Evolutionary conservation across 768 basidiomycete genomes (phyloP), one percentile per base, ranked within the genome.

Genomic region (Kwoniella bestiolae): DNA sequence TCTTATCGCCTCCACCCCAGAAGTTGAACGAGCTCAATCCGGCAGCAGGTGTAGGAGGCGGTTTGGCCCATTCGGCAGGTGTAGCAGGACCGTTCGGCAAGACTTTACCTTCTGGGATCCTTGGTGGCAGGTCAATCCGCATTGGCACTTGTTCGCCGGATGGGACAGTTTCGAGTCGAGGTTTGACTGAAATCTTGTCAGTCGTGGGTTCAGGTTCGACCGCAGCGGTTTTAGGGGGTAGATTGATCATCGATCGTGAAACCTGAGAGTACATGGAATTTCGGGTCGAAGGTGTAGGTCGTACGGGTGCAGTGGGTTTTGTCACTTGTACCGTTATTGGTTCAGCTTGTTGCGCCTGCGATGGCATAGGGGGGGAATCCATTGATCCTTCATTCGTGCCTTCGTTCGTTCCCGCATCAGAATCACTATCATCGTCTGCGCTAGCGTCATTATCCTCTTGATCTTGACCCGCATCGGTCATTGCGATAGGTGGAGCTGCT

Each of bases 21-120:
- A 74, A 70, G 31, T 65, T 65, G 57, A 75, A 58, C 44, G 52
- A 56, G 38, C 34, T 64, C 7, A 69, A 55, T 5, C 74, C 73
- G n/a, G 72, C 68, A 3, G 74, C 72, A 12, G 80, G 78, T 0
- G 76, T 80, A 8, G 78, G 77, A 9, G 79, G 71, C 14, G 79
- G 73, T 63, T 70, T 70, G 23, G 74, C 68, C 77, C 77, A 79
- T 60, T 77, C 72, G 14, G 60, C 52, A 25, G 55, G 32, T 9
- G 66, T 69, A 7, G 66, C 58, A 32, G 28, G 55, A 25, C 49
- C 26, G 31, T 53, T 55, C 31, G 12, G 47, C 18, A 62, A n/a
- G 25, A 31, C 46, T 57, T 44, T 47, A 25, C 47, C 56, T 23
- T 57, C 50, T 2, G 65, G 65, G 25, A 50, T 60, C 21, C 61